phyloP scores from a whole-genome alignment of 2,329 filamentous ascomycete species.

The Alternaria panax region DNA sequence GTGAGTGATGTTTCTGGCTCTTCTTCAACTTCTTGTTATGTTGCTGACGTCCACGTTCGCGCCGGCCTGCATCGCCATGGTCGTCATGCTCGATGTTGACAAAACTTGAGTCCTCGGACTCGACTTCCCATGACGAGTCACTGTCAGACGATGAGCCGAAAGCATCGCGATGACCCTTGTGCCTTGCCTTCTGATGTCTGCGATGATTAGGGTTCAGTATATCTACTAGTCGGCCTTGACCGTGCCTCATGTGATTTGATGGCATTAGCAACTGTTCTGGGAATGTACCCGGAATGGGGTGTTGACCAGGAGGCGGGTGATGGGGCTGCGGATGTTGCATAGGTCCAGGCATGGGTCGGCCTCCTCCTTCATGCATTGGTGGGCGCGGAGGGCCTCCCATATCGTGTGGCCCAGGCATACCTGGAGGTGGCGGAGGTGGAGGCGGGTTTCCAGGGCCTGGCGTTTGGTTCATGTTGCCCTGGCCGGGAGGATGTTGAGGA shows the following conservation, averaged over 20 bases:
- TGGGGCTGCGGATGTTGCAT: conserved; percentile 16
- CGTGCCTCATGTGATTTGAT: conserved; percentile 13
- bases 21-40: conserved; percentile 20
- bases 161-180: conserved; percentile 14
- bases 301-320: neutral
- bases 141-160: conserved; percentile 24
- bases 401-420: neutral
- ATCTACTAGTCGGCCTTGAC: conserved; percentile 14
- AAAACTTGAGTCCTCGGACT: conserved; percentile 23
- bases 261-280: conserved; percentile 15
- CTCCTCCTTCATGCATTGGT: neutral
- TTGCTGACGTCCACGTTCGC: conserved; percentile 23
- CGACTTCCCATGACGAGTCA: conserved; percentile 23
- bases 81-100: conserved; percentile 30
- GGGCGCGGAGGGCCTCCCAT: conserved; percentile 2
- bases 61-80: conserved; percentile 24
- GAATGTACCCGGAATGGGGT: conserved; percentile 28
- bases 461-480: conserved; percentile 5
- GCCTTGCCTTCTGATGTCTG: conserved; percentile 26
- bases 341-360: conserved; percentile 10
- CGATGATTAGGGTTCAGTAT: conserved; percentile 14
- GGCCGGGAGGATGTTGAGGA: conserved; percentile 5
- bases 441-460: conserved; percentile 13
- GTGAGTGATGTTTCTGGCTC: conserved; percentile 15
- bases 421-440: conserved; percentile 17